These are phyloP conservation scores for Hansenula sp. DNA, from an alignment of 1,139 yeast species.

Conservation along the genomic window DNA sequence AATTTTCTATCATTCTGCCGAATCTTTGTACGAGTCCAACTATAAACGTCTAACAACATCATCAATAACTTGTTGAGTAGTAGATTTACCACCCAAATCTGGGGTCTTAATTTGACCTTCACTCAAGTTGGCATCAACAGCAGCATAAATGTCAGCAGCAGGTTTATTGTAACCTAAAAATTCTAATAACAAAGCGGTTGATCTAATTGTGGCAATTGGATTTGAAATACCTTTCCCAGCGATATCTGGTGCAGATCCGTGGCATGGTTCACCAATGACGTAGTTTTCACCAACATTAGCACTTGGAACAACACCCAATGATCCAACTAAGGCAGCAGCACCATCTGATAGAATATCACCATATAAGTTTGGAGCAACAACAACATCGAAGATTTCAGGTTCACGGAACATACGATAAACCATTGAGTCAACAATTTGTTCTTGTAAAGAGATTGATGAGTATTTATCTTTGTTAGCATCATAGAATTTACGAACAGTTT, in stretches of 20 bases:
- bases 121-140: slow-evolving; percentile 88
- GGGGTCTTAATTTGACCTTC: slow-evolving; percentile 86
- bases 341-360: slow-evolving; percentile 98
- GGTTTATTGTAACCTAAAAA: slow-evolving; percentile 89
- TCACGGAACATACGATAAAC: slow-evolving; percentile 98
- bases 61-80: slow-evolving; percentile 82
- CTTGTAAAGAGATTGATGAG: slow-evolving; percentile 64
- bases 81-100: slow-evolving; percentile 85
- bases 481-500: slow-evolving; percentile 76
- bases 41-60: slow-evolving; percentile 66
- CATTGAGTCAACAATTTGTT: slow-evolving; percentile 98
- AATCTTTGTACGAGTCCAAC: too few relatives aligned
- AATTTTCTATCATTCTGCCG: background rate
- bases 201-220: slow-evolving; percentile 97
- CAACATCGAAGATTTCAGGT: slow-evolving; percentile 95
- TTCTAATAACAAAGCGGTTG: slow-evolving; percentile 95
- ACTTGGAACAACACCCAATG: slow-evolving; percentile 96
- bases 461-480: slow-evolving; percentile 58
- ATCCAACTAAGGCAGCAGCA: slow-evolving; percentile 98
- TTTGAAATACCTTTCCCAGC: slow-evolving; percentile 93
- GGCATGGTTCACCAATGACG: slow-evolving; percentile 99
- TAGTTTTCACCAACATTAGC: slow-evolving; percentile 96
- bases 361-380: slow-evolving; percentile 96
- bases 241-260: slow-evolving; percentile 98
- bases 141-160: slow-evolving; percentile 88